Evolutionary conservation across 208 protist species (phyloP), one percentile per base, ranked within the genome.

Genomic region (Eutreptiella sp.): DNA sequence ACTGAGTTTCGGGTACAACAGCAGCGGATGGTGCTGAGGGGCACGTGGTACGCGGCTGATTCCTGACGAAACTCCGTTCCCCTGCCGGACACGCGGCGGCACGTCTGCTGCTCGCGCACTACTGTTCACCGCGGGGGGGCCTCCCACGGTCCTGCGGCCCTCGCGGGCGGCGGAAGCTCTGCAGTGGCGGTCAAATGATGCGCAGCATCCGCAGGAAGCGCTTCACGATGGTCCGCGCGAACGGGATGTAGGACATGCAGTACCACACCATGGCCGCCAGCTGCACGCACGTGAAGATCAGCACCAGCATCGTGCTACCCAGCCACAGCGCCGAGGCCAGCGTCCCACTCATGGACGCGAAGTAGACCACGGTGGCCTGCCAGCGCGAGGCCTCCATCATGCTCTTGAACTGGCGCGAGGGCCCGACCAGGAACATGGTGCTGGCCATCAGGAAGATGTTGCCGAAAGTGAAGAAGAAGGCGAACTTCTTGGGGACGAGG

Each of bases 391-490:
- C 70, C 48, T 82, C 63, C 50, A 89, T 88, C 69, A 94, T 87
- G 47, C 57, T 76, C 5, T 63, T 48, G n/a, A 92, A 34, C 60
- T 92, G 86, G 34, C 76, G 54, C 14, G 46, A 11, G 7, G 79
- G 53, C 3, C 88, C 88, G 19, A 90, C 82, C n/a, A 94, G 71
- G 63, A 94, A 88, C 7, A 75, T 79, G n/a, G 83, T 90, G 19
- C 83, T 85, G 35, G 46, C 77, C 2, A 92, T 33, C 33, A 76
- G 85, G 62, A 90, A 86, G 2, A 90, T 7, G 62, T 89, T 92
- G 16, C 85, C 88, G 14, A 76, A 55, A 1, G 85, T 94, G 46
- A 90, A 64, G 65, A 92, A 91, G 62, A 94, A 90, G 19, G 79
- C 83, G 75, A 94, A 92, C 61, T 88, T 90, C 42, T 77, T 80